Evolutionary conservation across 2,329 filamentous ascomycete genomes (phyloP).

Genomic region (Knufia petricola): DNA sequence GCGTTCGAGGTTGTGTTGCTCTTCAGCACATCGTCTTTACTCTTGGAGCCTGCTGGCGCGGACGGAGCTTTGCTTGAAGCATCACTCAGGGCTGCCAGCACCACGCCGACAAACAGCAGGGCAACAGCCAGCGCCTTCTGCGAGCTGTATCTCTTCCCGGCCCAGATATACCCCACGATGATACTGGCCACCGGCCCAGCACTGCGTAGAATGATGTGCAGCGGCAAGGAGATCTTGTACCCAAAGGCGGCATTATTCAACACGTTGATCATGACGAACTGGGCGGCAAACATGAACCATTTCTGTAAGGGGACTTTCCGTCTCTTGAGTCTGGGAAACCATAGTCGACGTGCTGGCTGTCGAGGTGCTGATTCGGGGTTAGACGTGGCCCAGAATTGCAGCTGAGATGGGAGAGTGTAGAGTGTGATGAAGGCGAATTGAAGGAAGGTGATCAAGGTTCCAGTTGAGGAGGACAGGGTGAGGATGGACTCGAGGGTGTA

Average conservation of each 20-base stretch:
- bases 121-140: slow-evolving; percentile 74
- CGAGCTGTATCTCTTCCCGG: slow-evolving; percentile 65
- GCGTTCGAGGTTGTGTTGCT: slow-evolving; percentile 15
- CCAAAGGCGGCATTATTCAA: slow-evolving; percentile 97
- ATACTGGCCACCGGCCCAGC: slow-evolving; percentile 95
- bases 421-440: slow-evolving; percentile 78
- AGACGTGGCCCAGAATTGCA: slow-evolving; percentile 51
- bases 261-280: slow-evolving; percentile 91
- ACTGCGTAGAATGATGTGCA: slow-evolving; percentile 92
- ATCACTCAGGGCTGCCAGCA: slow-evolving; percentile 83
- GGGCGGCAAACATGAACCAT: slow-evolving; percentile 78
- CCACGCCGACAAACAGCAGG: slow-evolving; percentile 75
- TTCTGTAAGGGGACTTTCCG: slow-evolving; percentile 73
- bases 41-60: slow-evolving; percentile 21
- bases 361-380: slow-evolving; percentile 19
- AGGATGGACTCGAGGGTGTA: slow-evolving; percentile 92
- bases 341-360: slow-evolving; percentile 1
- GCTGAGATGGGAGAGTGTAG: slow-evolving; percentile 57
- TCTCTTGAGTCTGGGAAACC: slow-evolving; percentile 44
- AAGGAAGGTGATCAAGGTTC: slow-evolving; percentile 76
- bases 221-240: slow-evolving; percentile 89
- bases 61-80: slow-evolving; percentile 56
- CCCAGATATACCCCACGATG: slow-evolving; percentile 75
- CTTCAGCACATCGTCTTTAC: background rate
- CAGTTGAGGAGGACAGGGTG: slow-evolving; percentile 76